Percentiles rank a stretch among this genome's conserved stretches.
Evolutionary conservation across 2,329 filamentous ascomycete genomes (phyloP).

Genomic region (Claviceps sorghi): DNA sequence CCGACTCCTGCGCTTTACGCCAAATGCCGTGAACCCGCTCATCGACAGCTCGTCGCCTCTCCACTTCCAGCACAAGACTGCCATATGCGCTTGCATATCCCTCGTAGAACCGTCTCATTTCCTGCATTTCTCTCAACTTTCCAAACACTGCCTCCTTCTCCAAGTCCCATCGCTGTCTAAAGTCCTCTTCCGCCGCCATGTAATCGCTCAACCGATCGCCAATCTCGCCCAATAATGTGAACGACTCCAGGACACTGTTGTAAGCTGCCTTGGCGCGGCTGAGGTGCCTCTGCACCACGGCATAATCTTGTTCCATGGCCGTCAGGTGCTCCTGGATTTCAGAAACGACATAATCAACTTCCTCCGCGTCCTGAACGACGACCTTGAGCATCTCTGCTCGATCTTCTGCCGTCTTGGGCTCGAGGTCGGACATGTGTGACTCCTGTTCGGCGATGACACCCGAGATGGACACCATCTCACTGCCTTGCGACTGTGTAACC

Average conservation of each 20-base stretch:
- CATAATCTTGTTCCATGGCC: slow-evolving; percentile 61
- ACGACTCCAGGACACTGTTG: slow-evolving; percentile 44
- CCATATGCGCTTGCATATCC: slow-evolving; percentile 77
- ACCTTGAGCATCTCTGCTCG: slow-evolving; percentile 72
- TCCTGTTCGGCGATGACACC: slow-evolving; percentile 49
- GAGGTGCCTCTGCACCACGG: slow-evolving; percentile 48
- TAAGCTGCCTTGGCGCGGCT: slow-evolving; percentile 35
- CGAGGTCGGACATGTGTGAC: slow-evolving; percentile 35
- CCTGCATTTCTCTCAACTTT: slow-evolving; percentile 62
- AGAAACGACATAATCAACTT: slow-evolving; percentile 50
- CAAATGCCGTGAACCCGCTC: slow-evolving; percentile 61
- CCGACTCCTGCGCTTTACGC: slow-evolving; percentile 59
- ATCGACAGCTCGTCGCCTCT: slow-evolving; percentile 57
- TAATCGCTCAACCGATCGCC: slow-evolving; percentile 50
- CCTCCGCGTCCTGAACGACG: slow-evolving; percentile 53
- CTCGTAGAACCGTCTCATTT: slow-evolving; percentile 70
- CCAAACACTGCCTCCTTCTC: slow-evolving; percentile 55
- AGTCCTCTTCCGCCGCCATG: slow-evolving; percentile 49
- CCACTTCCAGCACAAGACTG: slow-evolving; percentile 69
- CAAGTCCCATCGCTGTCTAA: slow-evolving; percentile 54
- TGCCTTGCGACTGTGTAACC: slow-evolving; percentile 32
- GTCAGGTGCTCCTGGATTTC: slow-evolving; percentile 62
- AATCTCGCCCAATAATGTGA: slow-evolving; percentile 52
- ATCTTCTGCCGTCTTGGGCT: slow-evolving; percentile 62
- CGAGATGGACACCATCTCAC: slow-evolving; percentile 45